Evolutionary conservation across 306 rosid genomes (phyloP), one percentile per base, ranked within the genome.

Genomic region (Gastrolobium bilobum): DNA sequence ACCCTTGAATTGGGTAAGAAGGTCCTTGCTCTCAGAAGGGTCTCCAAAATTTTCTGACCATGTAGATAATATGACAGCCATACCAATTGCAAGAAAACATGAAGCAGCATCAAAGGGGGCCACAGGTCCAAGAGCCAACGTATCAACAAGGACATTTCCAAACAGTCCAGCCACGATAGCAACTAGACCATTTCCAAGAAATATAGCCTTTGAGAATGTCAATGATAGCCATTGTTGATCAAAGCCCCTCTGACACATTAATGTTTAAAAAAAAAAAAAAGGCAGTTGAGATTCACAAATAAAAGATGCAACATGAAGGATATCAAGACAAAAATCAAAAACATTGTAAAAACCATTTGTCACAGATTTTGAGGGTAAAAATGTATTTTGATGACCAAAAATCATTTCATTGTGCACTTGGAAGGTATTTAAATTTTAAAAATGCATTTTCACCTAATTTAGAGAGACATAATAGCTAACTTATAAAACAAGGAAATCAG

Each of bases 81-180:
- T 91, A 68, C 99, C 98, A 82, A 93, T 86, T 48, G 96, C 97
- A 73, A 93, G 93, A 84, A 96, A 93, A 88, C 98, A 93, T 5
- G 97, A 87, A 82, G 99, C 99, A 68, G 97, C 99, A 78, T 96
- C 99, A 82, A 96, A 93, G 81, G 99, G 99, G 37, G 99, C 91
- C 74, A 96, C 98, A 7, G 98, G 98, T 81, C 99, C 98, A 62
- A 91, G 93, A 83, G 86, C 81, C 83, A 96, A 75, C 14, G 92
- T 77, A 85, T 91, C 91, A 44, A 93, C 99, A 71, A 96, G 92
- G 61, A 96, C 85, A 83, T 96, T 96, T 71, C 98, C 98, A 85
- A 96, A 86, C 79, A 96, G 83, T 29, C 98, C 99, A 83, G 98
- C 34, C 47, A 93, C 54, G 75, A 96, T 96, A 79, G 98, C 99